These are phyloP conservation scores for Gossypium mustelinum DNA, from an alignment of 345 rosid species.

Conservation along the genomic window DNA sequence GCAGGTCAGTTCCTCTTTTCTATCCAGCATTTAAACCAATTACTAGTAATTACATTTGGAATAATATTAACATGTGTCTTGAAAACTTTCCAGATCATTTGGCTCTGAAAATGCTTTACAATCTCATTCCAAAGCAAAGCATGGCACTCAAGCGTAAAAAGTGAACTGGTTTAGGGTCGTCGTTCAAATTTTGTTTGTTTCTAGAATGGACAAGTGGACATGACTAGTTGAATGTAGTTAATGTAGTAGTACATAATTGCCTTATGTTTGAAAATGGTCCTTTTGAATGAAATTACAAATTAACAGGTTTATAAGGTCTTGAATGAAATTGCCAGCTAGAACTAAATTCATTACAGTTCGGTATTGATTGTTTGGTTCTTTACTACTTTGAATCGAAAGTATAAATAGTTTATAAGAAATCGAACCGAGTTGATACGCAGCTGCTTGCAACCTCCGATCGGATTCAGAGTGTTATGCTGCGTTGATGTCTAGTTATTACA, in stretches of 20 bases:
- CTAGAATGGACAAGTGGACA: background rate
- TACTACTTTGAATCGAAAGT: no score
- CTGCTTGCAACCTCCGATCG: no score
- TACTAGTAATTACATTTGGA: background rate
- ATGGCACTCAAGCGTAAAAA: slow-evolving; percentile 36
- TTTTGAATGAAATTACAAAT: background rate
- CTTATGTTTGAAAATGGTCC: background rate
- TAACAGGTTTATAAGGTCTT: background rate
- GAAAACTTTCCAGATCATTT: slow-evolving; percentile 40
- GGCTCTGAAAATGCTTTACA: slow-evolving; percentile 64
- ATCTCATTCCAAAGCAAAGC: slow-evolving; percentile 81
- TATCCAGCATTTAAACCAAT: background rate
- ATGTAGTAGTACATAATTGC: background rate
- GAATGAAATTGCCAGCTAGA: background rate
- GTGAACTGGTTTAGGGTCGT: background rate
- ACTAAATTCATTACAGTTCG: no score
- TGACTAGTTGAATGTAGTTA: background rate
- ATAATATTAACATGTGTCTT: background rate
- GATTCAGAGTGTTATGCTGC: no score
- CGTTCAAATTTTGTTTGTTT: background rate
- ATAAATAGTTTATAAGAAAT: no score
- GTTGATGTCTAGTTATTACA: no score
- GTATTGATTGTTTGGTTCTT: no score
- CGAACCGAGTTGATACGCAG: no score
- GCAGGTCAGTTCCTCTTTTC: slow-evolving; percentile 30